phyloP scores from a whole-genome alignment of 2,329 filamentous ascomycete genomes.

The Alternaria longipes region DNA sequence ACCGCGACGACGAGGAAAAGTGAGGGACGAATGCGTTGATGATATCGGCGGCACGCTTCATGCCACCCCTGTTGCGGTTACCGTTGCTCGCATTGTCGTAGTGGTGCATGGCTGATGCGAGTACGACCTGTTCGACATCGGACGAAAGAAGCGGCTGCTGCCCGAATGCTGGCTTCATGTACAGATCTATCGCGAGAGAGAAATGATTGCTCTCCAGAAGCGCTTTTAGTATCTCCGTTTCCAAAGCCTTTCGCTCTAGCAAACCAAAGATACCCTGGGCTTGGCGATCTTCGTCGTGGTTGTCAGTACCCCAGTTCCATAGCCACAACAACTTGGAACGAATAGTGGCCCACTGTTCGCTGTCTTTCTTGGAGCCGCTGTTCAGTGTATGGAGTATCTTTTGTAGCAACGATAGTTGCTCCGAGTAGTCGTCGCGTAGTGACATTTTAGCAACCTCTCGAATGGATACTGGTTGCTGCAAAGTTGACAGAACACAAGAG shows the following conservation, averaged over 20 bases:
- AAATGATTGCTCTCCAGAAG: slow-evolving; percentile 72
- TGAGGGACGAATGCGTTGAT: slow-evolving; percentile 70
- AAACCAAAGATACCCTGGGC: slow-evolving; percentile 65
- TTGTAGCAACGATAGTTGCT: slow-evolving; percentile 69
- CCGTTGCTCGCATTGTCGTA: slow-evolving; percentile 87
- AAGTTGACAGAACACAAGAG: slow-evolving; percentile 54
- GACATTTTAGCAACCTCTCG: slow-evolving; percentile 65
- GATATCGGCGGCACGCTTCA: slow-evolving; percentile 73
- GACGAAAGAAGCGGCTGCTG: slow-evolving; percentile 61
- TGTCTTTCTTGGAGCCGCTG: slow-evolving; percentile 66
- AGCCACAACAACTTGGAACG: slow-evolving; percentile 77
- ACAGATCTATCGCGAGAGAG: slow-evolving; percentile 63
- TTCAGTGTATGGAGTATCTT: slow-evolving; percentile 67
- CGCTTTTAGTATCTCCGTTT: slow-evolving; percentile 75
- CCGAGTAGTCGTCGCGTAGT: slow-evolving; percentile 69
- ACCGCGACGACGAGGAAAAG: slow-evolving; percentile 62
- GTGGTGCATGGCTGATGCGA: slow-evolving; percentile 71
- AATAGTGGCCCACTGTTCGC: slow-evolving; percentile 60
- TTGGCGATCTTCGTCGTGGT: slow-evolving; percentile 49
- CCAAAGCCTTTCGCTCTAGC: slow-evolving; percentile 69
- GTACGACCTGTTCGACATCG: slow-evolving; percentile 67
- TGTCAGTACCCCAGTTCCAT: slow-evolving; percentile 71
- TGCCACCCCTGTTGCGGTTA: slow-evolving; percentile 76
- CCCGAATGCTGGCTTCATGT: slow-evolving; percentile 66
- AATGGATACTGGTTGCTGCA: slow-evolving; percentile 55